Conservation (phyloP, 768 basidiomycete genomes). For the Lentinula sp. region DNA sequence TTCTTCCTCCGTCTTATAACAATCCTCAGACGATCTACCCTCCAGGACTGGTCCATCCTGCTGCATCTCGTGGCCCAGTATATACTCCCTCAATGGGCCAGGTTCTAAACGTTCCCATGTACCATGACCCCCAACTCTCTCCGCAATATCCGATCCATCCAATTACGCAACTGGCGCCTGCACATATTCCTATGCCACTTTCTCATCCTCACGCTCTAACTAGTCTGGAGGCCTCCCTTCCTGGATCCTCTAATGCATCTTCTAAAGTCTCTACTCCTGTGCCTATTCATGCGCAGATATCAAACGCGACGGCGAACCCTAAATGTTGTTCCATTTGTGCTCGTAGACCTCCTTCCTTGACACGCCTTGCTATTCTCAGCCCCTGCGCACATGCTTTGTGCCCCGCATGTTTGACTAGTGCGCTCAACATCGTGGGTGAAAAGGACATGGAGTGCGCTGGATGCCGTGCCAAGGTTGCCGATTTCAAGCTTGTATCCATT, state of each 20-base stretch:
- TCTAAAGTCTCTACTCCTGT: slow-evolving; percentile 7
- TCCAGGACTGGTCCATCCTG: slow-evolving; percentile 6
- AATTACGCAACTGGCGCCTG: slow-evolving; percentile 12
- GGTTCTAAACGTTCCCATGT: neutral
- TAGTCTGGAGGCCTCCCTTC: neutral
- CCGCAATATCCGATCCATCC: slow-evolving; percentile 29
- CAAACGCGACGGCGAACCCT: slow-evolving; percentile 4
- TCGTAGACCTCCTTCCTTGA: slow-evolving; percentile 26
- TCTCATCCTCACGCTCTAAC: neutral
- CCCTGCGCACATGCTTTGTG: slow-evolving; percentile 78
- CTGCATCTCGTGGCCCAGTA: slow-evolving; percentile 1
- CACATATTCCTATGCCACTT: slow-evolving; percentile 10
- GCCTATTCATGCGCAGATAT: neutral
- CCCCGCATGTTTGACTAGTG: slow-evolving; percentile 77
- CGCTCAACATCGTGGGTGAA: slow-evolving; percentile 85
- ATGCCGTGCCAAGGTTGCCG: slow-evolving; percentile 62
- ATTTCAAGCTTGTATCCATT: slow-evolving; percentile 51
- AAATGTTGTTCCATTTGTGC: slow-evolving; percentile 59
- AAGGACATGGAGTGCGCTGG: slow-evolving; percentile 84
- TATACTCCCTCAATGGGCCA: neutral
- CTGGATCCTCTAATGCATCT: slow-evolving; percentile 16
- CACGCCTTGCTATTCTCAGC: slow-evolving; percentile 56
- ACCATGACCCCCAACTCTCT: slow-evolving; percentile 5
- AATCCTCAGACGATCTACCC: slow-evolving; percentile 7
- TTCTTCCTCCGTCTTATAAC: neutral